Base-by-base conservation (phyloP, 2,329 filamentous ascomycete species). In the Paramyrothecium roridum region DNA sequence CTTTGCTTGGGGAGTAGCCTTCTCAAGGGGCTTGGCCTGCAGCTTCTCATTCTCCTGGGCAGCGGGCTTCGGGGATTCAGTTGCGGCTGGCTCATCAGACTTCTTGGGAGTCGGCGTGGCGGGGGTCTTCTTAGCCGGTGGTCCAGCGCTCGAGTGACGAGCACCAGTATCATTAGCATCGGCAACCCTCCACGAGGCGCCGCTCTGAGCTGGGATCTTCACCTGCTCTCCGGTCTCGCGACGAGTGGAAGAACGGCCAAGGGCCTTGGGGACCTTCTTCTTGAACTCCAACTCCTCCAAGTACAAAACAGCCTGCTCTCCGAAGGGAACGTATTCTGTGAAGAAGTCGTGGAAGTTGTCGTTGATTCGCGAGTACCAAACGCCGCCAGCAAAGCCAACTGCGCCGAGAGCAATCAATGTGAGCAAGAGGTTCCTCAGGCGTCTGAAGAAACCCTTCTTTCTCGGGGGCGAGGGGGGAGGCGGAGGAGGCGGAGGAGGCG, bases 311-410 rank as follows among this genome's bases (percentile, higher is more conserved):
- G 89, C 89, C 70, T 96, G 91, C 76, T 99, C 95, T 66, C 93
- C 95, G 63, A 90, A 96, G 21, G 95, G 95, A 19, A 99, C 77
- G 73, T 93, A 99, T 76, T 97, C 93, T 66, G 93, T 98, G 77
- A 99, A 99, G 80, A 97, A 95, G 74, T 99, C 95, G 76, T 99
- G 93, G 83, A 98, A 99, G 76, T 91, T 96, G 79, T 99, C 95
- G 69, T 89, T 96, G 73, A 95, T 83, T 61, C 96, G 86, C 54
- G 95, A 93, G 74, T 96, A 95, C 80, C 90, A 96, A 54, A 97
- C 87, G 63, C 93, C 92, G 61, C 92, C 92, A 54, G 84, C 90
- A 66, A 96, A 99, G 43, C 89, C 87, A 48, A 96, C 74, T 7
- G 85, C 85, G 23, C 89, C 86, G 26, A 97, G 82, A 48, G 96